These are phyloP conservation scores for Phaffia australis DNA, from an alignment of 768 basidiomycete species.

Conservation along the genomic window DNA sequence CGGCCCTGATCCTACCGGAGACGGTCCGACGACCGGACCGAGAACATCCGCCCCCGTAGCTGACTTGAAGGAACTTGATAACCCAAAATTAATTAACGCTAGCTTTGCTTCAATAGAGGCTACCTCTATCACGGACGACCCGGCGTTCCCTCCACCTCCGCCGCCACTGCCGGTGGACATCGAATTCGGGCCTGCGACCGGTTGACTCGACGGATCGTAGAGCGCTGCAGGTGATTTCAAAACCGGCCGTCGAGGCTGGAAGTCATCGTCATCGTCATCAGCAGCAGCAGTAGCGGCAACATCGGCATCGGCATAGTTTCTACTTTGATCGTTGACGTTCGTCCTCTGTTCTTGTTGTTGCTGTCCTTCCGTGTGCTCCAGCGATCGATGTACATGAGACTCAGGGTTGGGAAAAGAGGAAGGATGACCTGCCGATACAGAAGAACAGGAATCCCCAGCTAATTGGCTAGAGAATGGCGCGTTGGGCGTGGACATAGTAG, in stretches of 20 bases:
- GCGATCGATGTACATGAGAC: neutral
- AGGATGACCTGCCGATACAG: neutral
- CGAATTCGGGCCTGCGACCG: neutral
- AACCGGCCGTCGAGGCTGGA: conserved; percentile 18
- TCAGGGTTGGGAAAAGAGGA: neutral
- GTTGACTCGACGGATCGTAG: conserved; percentile 12
- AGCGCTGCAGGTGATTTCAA: conserved; percentile 2
- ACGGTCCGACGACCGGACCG: neutral
- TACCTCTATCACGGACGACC: neutral
- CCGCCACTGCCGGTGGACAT: neutral
- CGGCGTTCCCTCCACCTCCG: neutral
- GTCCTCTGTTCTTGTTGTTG: too few relatives aligned
- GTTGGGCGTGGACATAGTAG: too few relatives aligned
- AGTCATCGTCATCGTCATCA: conserved; percentile 18
- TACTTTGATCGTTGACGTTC: neutral
- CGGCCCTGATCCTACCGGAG: neutral
- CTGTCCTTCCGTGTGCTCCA: too few relatives aligned
- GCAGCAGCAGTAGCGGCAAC: neutral
- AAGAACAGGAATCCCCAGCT: neutral
- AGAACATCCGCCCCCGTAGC: too few relatives aligned
- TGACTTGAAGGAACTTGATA: neutral
- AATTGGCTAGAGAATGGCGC: neutral
- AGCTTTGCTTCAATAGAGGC: conserved; percentile 8
- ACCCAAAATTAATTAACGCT: neutral
- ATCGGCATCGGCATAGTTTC: neutral